Base-by-base conservation (phyloP, 495 filamentous ascomycete genomes). In the Hyaloscypha variabilis region DNA sequence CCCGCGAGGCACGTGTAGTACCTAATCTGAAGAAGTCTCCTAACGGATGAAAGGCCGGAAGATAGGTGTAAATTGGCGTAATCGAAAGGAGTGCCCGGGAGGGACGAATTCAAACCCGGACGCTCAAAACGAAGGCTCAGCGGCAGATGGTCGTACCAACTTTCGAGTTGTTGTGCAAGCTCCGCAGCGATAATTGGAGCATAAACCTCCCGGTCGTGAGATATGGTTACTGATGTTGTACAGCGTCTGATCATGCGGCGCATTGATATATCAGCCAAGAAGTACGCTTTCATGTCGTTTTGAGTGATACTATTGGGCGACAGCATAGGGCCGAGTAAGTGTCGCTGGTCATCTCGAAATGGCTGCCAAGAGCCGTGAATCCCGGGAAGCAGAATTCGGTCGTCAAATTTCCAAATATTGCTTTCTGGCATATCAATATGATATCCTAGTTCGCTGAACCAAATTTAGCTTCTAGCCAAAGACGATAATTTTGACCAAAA, bases 381-480 rank as follows among this genome's bases (percentile, higher is more conserved):
- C 26, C 31, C 64, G 1, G 64, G 64, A 30, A 66, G 64, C 6
- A 66, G 64, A 34, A 66, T 66, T 8, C 64, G 64, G 49, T 66
- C 64, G 23, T 66, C 64, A 46, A 66, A 66, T 61, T 66, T 66
- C 57, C 64, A 66, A 1, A 61, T 55, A 25, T 66, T 66, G 28
- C 64, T 66, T 61, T 66, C 64, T 21, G 64, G 64, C 64, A 66
- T 66, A 55, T 66, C 64, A 30, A 66, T 66, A 21, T 66, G 64
- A 31, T 61, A 66, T 8, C 24, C 57, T 13, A 66, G 64, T 39
- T 66, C 64, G 10, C 64, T 66, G 42, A 36, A 3, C 1, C 6
- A 14, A 13, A 13, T 0, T 36, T 62, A 62, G 31, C 6, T 29
- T 28, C 25, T 6, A 50, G 8, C 13, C 17, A 1, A 17, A 46